Evolutionary conservation across 78 protist species (phyloP).

Genomic region (Corallochytrium limacisporum): DNA sequence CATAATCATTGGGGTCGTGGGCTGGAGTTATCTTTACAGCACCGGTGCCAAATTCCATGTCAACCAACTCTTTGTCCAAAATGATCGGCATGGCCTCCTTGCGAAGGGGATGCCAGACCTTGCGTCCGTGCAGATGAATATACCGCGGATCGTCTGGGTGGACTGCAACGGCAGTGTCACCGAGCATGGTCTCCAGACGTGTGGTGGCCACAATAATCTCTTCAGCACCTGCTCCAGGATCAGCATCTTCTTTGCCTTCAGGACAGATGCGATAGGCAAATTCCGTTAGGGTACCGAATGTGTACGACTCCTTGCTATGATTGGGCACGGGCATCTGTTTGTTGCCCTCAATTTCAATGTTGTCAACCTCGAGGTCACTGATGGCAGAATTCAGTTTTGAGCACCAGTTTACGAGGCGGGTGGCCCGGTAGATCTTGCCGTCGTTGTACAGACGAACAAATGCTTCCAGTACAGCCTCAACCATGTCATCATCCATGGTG

Average conservation of each 20-base stretch:
- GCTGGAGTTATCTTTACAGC: slow-evolving; percentile 95
- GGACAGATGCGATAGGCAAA: slow-evolving; percentile 73
- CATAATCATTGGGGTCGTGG: slow-evolving; percentile 91
- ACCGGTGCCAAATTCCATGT: slow-evolving; percentile 81
- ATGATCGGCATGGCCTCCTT: slow-evolving; percentile 69
- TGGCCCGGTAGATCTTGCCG: slow-evolving; percentile 63
- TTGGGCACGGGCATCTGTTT: slow-evolving; percentile 64
- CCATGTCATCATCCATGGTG: slow-evolving; percentile 78
- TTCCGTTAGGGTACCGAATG: slow-evolving; percentile 60
- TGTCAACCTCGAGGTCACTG: slow-evolving; percentile 94
- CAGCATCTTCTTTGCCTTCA: background rate
- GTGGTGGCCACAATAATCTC: slow-evolving; percentile 93
- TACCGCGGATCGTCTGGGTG: slow-evolving; percentile 88
- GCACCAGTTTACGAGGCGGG: slow-evolving; percentile 94
- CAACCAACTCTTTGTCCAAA: slow-evolving; percentile 82
- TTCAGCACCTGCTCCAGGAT: slow-evolving; percentile 11
- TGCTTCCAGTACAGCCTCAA: slow-evolving; percentile 71
- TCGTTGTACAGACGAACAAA: slow-evolving; percentile 69
- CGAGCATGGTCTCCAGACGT: slow-evolving; percentile 98
- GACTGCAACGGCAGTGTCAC: slow-evolving; percentile 97
- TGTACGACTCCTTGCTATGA: slow-evolving; percentile 26
- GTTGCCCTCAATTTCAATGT: slow-evolving; percentile 35
- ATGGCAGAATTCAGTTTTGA: slow-evolving; percentile 88
- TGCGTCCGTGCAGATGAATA: slow-evolving; percentile 67
- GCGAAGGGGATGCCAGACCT: slow-evolving; percentile 62